Percentiles rank a stretch among this genome's conserved stretches.
Evolutionary conservation across 306 rosid species (phyloP).

Genomic region (Phaseolus lunatus): DNA sequence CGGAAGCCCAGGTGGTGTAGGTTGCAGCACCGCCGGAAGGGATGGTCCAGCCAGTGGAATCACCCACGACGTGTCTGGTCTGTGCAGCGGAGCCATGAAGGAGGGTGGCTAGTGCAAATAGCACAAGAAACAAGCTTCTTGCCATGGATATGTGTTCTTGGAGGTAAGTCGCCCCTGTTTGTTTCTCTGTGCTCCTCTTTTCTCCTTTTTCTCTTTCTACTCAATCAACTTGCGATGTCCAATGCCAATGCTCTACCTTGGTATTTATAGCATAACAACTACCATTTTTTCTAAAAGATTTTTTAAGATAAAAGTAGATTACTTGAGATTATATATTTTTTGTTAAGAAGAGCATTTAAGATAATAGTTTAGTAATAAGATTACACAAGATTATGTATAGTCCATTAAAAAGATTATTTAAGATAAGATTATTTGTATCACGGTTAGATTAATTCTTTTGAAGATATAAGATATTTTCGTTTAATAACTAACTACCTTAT

Average conservation of each 20-base stretch:
- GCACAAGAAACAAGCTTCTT: conserved; percentile 43
- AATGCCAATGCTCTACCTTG: not conserved
- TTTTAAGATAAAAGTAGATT: not conserved
- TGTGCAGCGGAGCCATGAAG: conserved; percentile 57
- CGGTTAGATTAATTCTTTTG: too few species aligned
- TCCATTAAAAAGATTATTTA: too few species aligned
- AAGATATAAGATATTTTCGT: too few species aligned
- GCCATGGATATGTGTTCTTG: conserved; percentile 69
- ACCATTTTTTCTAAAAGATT: too few species aligned
- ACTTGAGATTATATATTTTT: not conserved
- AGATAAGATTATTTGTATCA: too few species aligned
- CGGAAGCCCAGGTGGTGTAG: conserved; percentile 67
- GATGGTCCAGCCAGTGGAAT: conserved; percentile 61
- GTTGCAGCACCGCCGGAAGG: conserved; percentile 47
- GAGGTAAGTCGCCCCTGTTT: conserved; percentile 60
- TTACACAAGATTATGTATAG: too few species aligned
- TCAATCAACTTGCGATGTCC: not conserved
- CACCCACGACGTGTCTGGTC: conserved; percentile 65
- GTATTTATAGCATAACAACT: conserved; percentile 61
- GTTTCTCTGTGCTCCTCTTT: not conserved
- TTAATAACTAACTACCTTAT: too few species aligned
- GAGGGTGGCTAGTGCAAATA: conserved; percentile 50
- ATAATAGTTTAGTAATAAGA: not conserved
- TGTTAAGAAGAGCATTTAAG: not conserved
- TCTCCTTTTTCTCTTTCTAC: not conserved